phyloP scores from a whole-genome alignment of 345 rosid genomes.

The Camelina hispida region DNA sequence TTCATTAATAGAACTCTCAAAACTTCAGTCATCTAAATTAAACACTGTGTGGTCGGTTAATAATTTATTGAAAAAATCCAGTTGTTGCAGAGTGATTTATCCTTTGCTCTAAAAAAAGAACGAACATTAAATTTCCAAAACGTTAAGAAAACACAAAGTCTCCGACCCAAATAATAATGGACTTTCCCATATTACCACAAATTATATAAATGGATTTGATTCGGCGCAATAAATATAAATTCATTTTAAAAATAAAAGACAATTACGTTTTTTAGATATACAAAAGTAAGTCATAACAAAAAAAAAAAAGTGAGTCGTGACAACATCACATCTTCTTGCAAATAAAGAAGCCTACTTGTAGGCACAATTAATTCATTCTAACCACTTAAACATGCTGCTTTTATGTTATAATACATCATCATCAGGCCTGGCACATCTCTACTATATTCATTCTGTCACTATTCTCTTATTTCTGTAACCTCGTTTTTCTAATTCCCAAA shows the following conservation, averaged over 20 bases:
- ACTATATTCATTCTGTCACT: background rate
- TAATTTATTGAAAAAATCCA: background rate
- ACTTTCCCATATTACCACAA: constrained; percentile 21
- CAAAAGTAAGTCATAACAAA: background rate
- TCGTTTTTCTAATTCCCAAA: background rate
- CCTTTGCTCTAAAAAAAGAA: background rate
- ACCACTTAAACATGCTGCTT: constrained; percentile 19
- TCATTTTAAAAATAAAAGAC: background rate
- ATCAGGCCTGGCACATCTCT: constrained; percentile 13
- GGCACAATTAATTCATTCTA: constrained; percentile 29
- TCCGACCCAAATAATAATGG: constrained; percentile 12
- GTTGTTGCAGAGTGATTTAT: background rate
- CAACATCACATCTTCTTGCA: background rate
- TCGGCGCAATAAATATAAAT: constrained; percentile 37
- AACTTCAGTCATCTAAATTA: too few relatives aligned
- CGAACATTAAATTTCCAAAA: constrained; percentile 15
- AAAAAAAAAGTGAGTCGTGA: background rate
- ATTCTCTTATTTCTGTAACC: constrained; percentile 9
- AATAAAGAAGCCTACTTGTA: constrained; percentile 17
- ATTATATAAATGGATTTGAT: constrained; percentile 6
- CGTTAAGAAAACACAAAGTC: background rate
- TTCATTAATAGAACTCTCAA: too few relatives aligned
- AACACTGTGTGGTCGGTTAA: too few relatives aligned
- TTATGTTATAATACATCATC: background rate
- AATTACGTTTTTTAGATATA: background rate